Percentiles rank a stretch among this genome's conserved stretches.
Evolutionary conservation across 345 rosid genomes (phyloP).

Genomic region (Eucalyptus coolabah): DNA sequence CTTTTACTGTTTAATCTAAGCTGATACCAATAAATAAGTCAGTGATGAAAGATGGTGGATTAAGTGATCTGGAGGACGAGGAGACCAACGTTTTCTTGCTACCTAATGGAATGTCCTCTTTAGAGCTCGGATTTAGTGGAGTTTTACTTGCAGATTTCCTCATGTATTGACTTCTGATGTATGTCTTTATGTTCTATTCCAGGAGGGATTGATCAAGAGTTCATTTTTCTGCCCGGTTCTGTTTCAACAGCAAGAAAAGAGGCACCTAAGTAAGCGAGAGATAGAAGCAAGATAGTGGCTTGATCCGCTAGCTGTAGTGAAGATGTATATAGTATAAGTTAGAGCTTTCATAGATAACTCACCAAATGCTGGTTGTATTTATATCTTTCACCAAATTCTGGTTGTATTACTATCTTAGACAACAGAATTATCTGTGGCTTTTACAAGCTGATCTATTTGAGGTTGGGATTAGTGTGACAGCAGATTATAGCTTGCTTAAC

Average conservation of each 20-base stretch:
- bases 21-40: too few species aligned
- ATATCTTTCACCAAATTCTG: background rate
- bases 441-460: background rate
- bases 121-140: too few species aligned
- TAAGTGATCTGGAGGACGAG: too few species aligned
- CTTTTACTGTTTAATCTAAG: too few species aligned
- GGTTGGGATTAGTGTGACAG: background rate
- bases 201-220: background rate
- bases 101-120: too few species aligned
- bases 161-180: background rate
- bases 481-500: background rate
- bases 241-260: background rate
- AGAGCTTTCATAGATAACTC: background rate
- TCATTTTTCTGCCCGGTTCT: background rate
- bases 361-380: background rate
- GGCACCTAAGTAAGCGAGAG: background rate
- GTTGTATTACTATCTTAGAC: background rate
- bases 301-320: background rate
- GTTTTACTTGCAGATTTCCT: too few species aligned
- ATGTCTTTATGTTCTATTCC: background rate
- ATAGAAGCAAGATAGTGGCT: background rate
- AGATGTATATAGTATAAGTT: background rate
- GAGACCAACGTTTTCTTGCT: too few species aligned
- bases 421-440: background rate
- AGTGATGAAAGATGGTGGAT: too few species aligned